Evolutionary conservation across 768 basidiomycete species (phyloP).

Genomic region (Phlebiopsis flavidoalba): DNA sequence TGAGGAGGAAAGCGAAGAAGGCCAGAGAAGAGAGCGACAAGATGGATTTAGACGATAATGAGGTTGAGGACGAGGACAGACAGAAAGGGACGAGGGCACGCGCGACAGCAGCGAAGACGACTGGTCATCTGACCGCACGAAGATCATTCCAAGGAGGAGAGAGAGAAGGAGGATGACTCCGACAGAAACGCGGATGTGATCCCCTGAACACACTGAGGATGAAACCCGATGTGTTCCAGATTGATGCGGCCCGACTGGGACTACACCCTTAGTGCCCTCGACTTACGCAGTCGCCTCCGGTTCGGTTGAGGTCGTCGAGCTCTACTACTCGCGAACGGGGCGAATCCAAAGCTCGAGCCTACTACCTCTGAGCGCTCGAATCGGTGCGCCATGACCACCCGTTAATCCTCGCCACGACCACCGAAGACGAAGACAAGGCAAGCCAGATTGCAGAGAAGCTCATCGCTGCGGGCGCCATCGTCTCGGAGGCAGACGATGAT

Average conservation of each 20-base stretch:
- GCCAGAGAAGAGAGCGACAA: slow-evolving; percentile 9
- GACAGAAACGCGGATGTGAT: slow-evolving; percentile 25
- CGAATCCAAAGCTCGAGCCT: slow-evolving; percentile 28
- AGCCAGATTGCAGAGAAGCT: slow-evolving; percentile 24
- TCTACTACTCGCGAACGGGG: slow-evolving; percentile 42
- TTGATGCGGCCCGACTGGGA: slow-evolving; percentile 58
- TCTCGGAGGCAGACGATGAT: slow-evolving; percentile 23
- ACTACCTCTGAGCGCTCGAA: background rate
- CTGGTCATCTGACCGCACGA: slow-evolving; percentile 28
- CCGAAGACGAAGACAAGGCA: slow-evolving; percentile 18
- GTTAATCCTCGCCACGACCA: slow-evolving; percentile 23
- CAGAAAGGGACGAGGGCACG: no score
- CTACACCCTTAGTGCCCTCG: slow-evolving; percentile 45
- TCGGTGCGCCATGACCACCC: slow-evolving; percentile 16
- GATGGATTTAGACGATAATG: slow-evolving; percentile 9
- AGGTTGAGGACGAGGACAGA: slow-evolving; percentile 1
- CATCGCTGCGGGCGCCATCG: slow-evolving; percentile 23
- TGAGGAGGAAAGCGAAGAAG: slow-evolving; percentile 18
- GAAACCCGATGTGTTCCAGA: slow-evolving; percentile 51
- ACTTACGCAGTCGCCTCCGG: slow-evolving; percentile 47
- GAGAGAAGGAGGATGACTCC: slow-evolving; percentile 24
- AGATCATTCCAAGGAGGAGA: slow-evolving; percentile 21
- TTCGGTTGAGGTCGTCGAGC: slow-evolving; percentile 38
- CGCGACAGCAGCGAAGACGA: slow-evolving; percentile 19
- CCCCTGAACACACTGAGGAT: slow-evolving; percentile 44